These are phyloP conservation scores for Acrocalymma vagum DNA, from an alignment of 2,329 filamentous ascomycete species.

Conservation along the genomic window DNA sequence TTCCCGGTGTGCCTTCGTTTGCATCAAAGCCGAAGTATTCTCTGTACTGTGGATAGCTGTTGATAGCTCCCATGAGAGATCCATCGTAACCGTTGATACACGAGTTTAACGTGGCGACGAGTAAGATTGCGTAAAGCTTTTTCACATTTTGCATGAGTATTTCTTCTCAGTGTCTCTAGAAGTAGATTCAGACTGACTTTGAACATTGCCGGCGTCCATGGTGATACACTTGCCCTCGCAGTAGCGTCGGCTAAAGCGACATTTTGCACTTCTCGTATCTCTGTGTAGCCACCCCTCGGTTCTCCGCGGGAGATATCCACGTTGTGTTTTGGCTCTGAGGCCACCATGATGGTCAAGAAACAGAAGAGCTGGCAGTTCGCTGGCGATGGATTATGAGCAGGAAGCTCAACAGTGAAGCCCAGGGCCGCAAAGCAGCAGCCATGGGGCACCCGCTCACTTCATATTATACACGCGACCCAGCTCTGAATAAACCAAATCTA, in stretches of 20 bases:
- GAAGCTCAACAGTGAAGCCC: too few relatives aligned
- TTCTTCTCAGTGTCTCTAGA: neutral
- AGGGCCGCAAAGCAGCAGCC: too few relatives aligned
- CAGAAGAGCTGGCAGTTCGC: too few relatives aligned
- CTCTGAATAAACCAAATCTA: too few relatives aligned
- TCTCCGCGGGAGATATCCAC: conserved; percentile 25
- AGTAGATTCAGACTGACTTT: conserved; percentile 38
- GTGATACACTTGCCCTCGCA: conserved; percentile 53
- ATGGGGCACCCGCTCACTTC: too few relatives aligned
- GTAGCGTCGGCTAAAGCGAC: conserved; percentile 56
- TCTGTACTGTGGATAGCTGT: conserved; percentile 56
- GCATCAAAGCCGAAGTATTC: conserved; percentile 52
- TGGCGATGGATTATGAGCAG: too few relatives aligned
- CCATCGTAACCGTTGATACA: conserved; percentile 60
- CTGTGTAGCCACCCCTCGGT: conserved; percentile 24
- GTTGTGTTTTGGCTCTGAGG: too few relatives aligned
- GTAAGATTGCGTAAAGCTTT: conserved; percentile 52
- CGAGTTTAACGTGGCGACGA: conserved; percentile 54
- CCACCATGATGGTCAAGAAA: too few relatives aligned
- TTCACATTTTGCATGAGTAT: conserved; percentile 3
- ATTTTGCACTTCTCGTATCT: conserved; percentile 49
- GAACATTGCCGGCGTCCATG: conserved; percentile 55
- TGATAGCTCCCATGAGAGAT: conserved; percentile 60
- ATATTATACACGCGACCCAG: too few relatives aligned
- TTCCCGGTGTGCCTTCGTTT: conserved; percentile 50